Percentiles rank a stretch among this genome's conserved stretches.
Conservation (phyloP, 1,284 basidiomycete genomes). For the Xanthoconium separans region DNA sequence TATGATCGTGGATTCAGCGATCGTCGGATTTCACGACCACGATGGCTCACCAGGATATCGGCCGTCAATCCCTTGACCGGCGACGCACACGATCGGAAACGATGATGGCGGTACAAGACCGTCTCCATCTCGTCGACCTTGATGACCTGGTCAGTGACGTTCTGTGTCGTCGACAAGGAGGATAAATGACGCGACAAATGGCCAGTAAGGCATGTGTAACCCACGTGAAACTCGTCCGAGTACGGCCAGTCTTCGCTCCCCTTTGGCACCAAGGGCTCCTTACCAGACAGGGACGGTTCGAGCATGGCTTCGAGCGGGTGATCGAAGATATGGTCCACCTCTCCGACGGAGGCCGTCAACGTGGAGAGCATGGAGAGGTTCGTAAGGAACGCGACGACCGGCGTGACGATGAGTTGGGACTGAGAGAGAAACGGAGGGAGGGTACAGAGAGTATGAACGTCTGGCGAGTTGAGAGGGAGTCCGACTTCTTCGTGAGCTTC, state of each 20-base stretch:
- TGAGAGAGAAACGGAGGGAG: conserved; percentile 74
- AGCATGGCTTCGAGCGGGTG: conserved; percentile 72
- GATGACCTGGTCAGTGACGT: conserved; percentile 52
- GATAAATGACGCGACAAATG: neutral
- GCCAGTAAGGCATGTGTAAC: conserved; percentile 5
- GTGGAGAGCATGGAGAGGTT: conserved; percentile 46
- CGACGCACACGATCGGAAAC: conserved; percentile 72
- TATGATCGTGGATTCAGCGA: conserved; percentile 24
- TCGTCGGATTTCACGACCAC: neutral
- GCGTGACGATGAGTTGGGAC: conserved; percentile 60
- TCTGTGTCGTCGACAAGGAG: no score
- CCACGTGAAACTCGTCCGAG: conserved; percentile 62
- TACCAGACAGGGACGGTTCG: conserved; percentile 51
- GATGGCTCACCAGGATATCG: conserved; percentile 66
- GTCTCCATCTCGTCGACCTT: conserved; percentile 45
- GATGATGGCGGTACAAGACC: conserved; percentile 66
- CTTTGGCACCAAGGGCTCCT: conserved; percentile 49
- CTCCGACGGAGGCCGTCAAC: conserved; percentile 57
- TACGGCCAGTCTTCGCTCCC: conserved; percentile 80
- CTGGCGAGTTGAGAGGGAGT: conserved; percentile 56
- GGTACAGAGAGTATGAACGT: conserved; percentile 62
- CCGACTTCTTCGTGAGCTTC: conserved; percentile 84
- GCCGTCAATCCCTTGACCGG: conserved; percentile 82
- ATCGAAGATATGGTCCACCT: conserved; percentile 78
- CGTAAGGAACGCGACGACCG: conserved; percentile 72